Evolutionary conservation across 2,329 filamentous ascomycete species (phyloP).

Genomic region (Mycocentrospora acerina): DNA sequence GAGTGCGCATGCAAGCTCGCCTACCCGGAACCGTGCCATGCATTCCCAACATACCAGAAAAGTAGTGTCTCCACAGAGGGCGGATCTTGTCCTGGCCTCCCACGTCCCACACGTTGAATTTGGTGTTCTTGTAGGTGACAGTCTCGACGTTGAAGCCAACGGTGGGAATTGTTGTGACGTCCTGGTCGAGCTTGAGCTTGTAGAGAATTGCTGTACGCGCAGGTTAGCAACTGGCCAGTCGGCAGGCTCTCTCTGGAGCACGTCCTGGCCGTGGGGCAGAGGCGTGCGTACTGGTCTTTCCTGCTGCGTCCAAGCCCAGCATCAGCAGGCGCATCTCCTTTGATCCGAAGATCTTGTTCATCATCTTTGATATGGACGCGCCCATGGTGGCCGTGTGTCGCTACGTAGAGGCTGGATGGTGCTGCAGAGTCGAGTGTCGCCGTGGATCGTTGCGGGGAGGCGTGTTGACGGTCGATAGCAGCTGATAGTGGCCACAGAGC

Average conservation of each 20-base stretch:
- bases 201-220: conserved; percentile 75
- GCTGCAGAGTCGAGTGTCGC: no score
- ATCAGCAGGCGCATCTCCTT: conserved; percentile 99
- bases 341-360: conserved; percentile 98
- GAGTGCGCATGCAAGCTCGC: conserved; percentile 20
- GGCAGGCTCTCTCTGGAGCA: neutral
- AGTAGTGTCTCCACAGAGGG: conserved; percentile 99
- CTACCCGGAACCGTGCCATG: conserved; percentile 32
- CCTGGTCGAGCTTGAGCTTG: conserved; percentile 99
- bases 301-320: conserved; percentile 94
- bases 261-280: neutral
- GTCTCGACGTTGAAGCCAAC: conserved; percentile 99
- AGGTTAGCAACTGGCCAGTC: conserved; percentile 14
- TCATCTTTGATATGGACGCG: conserved; percentile 86
- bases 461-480: no score
- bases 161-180: conserved; percentile 98
- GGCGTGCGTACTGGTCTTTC: conserved; percentile 74
- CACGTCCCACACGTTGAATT: conserved; percentile 99
- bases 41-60: conserved; percentile 65
- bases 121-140: conserved; percentile 99
- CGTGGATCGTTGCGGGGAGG: conserved; percentile 4
- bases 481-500: neutral
- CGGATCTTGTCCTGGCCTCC: conserved; percentile 99
- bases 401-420: conserved; percentile 4
- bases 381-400: conserved; percentile 69